These are phyloP conservation scores for Cordyceps fumosorosea DNA, from an alignment of 2,329 filamentous ascomycete species.

Conservation along the genomic window DNA sequence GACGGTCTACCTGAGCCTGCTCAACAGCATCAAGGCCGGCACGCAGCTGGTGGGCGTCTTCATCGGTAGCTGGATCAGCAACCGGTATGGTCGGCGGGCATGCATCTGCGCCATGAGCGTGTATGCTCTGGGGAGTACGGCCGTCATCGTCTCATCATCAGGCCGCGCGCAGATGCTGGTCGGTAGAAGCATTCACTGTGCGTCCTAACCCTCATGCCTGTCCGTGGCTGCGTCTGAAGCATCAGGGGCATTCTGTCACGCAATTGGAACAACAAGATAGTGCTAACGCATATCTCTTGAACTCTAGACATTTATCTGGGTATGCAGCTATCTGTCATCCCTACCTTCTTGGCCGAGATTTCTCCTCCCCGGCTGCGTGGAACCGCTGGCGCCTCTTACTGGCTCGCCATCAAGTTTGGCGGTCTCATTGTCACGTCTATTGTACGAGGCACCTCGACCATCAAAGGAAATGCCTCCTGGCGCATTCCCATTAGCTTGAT, in stretches of 20 bases:
- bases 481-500: constrained; percentile 29
- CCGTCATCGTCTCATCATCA: not conserved
- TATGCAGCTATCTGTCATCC: constrained; percentile 31
- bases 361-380: constrained; percentile 23
- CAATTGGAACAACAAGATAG: not conserved
- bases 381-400: constrained; percentile 24
- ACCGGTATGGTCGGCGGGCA: not conserved
- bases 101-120: constrained; percentile 4
- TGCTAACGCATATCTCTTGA: not conserved
- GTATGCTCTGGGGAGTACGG: not conserved
- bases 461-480: constrained; percentile 26
- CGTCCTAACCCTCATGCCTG: not conserved
- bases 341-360: constrained; percentile 27
- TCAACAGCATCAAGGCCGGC: constrained; percentile 4
- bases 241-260: not conserved
- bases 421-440: constrained; percentile 20
- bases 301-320: constrained; percentile 27
- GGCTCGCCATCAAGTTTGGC: constrained; percentile 21
- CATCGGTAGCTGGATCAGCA: not conserved
- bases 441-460: constrained; percentile 24
- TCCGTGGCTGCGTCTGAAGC: not conserved
- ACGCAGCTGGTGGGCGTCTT: constrained; percentile 1
- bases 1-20: not conserved
- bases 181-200: not conserved
- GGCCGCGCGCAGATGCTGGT: not conserved